Base-by-base conservation (phyloP, 1,139 yeast genomes). In the Saccharomyces hybrid region DNA sequence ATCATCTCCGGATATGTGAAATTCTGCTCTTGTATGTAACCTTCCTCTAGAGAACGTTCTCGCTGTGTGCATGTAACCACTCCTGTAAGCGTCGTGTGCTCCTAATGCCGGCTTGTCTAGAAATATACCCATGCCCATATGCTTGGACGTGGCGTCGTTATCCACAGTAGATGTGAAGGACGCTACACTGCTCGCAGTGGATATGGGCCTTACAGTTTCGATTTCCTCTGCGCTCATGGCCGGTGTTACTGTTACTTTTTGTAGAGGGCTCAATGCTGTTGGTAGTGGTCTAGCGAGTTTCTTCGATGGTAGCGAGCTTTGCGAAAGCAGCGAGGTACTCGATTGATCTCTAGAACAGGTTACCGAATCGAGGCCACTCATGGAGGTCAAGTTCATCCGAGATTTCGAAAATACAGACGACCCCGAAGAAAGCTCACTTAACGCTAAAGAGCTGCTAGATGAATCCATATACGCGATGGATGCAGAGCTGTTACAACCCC, bases 101-200 rank as follows among this genome's bases (percentile, higher is more conserved):
- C n/a, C n/a, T n/a, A n/a, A n/a, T n/a, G n/a, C n/a, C n/a, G n/a
- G 3, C 3, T 6, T 38, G 11, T 38, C 44, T 9, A 38, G 3
- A 38, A 38, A 38, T 1, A 16, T 2, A 7, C 44, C 24, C 24
- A 19, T 38, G 44, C 44, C 12, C 44, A 19, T 38, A 19, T 38
- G 21, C 19, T 38, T 38, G 21, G 44, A n/a, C 24, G 26, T 19
- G 7, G 34, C 48, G 12, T 54, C 55, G 32, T 48, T 47, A 47
- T 58, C 55, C 19, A 56, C 46, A 54, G 57, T 26, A 16, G 62
- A 57, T n/a, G 58, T 53, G 27, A 58, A 24, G 4, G 64, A 61
- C 12, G 57, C 48, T 2, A 54, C 49, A 50, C 64, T 60, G 48
- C 62, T 60, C n/a, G 59, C 56, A 3, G 60, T 52, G 14, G 62